Evolutionary conservation across 2,329 filamentous ascomycete genomes (phyloP).

Genomic region (Aureobasidium sp.): DNA sequence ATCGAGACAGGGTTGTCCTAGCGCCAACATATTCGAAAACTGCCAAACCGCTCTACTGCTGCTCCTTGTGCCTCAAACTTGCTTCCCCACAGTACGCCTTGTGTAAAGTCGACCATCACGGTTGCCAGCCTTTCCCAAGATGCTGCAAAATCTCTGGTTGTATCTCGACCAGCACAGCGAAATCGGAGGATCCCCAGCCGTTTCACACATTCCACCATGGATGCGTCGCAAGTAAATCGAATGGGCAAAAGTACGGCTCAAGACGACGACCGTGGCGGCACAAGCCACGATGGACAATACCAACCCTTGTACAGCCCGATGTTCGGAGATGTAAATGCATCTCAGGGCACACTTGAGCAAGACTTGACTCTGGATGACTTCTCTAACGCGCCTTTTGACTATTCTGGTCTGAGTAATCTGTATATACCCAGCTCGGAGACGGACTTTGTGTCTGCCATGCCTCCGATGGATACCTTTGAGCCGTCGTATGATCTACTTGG

Average conservation of each 20-base stretch:
- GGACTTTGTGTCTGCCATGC: background rate
- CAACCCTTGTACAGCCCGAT: background rate
- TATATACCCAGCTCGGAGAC: background rate
- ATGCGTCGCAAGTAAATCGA: background rate
- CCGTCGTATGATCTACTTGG: background rate
- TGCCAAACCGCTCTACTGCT: constrained; percentile 9
- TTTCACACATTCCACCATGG: background rate
- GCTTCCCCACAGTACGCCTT: background rate
- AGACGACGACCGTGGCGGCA: background rate
- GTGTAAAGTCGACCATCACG: background rate
- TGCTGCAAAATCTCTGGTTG: background rate
- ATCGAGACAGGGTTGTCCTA: too few species aligned
- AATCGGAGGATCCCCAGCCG: background rate
- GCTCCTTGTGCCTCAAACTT: constrained; percentile 5
- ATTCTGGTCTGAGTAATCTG: background rate
- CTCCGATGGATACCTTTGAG: background rate
- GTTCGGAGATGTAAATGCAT: background rate
- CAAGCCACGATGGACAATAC: background rate
- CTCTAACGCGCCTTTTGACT: constrained; percentile 1
- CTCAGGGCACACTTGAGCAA: background rate
- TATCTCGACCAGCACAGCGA: background rate
- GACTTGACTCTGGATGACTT: background rate
- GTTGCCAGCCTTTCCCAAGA: background rate
- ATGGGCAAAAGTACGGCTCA: background rate
- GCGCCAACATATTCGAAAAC: background rate